These are phyloP conservation scores for Alnus rubra DNA, from an alignment of 306 rosid genomes.

Conservation along the genomic window DNA sequence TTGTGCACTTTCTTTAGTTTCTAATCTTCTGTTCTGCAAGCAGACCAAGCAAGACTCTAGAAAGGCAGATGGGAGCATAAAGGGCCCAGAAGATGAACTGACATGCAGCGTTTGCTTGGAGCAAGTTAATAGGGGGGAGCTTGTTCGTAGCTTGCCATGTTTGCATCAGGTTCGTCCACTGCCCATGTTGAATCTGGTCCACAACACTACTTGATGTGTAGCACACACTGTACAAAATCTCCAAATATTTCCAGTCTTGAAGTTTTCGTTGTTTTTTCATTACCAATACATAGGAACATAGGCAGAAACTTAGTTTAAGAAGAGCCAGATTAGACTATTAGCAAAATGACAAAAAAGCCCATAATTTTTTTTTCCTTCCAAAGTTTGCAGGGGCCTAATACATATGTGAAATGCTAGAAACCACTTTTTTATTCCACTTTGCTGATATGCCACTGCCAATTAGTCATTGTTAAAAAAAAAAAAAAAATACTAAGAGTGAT, in stretches of 20 bases:
- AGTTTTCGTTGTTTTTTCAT: neutral
- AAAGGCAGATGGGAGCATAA: slow-evolving; percentile 26
- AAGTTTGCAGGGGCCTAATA: no score
- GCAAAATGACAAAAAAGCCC: no score
- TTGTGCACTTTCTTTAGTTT: neutral
- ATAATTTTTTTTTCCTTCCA: no score
- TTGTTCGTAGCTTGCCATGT: slow-evolving; percentile 65
- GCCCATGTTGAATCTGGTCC: neutral
- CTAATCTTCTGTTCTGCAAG: neutral
- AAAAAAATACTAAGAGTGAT: no score
- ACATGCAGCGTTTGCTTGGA: slow-evolving; percentile 55
- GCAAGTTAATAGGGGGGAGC: slow-evolving; percentile 55
- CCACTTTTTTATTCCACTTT: no score
- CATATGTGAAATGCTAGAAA: no score
- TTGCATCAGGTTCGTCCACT: slow-evolving; percentile 59
- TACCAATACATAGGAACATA: neutral
- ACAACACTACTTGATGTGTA: no score
- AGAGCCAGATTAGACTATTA: no score
- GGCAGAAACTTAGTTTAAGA: no score
- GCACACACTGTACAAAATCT: no score
- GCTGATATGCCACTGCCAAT: no score
- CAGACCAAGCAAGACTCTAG: slow-evolving; percentile 24
- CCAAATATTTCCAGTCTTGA: neutral
- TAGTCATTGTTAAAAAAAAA: no score
- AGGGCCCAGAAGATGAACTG: slow-evolving; percentile 33